Conservation (phyloP, 2,329 filamentous ascomycete species). For the Xylaria polymorpha region DNA sequence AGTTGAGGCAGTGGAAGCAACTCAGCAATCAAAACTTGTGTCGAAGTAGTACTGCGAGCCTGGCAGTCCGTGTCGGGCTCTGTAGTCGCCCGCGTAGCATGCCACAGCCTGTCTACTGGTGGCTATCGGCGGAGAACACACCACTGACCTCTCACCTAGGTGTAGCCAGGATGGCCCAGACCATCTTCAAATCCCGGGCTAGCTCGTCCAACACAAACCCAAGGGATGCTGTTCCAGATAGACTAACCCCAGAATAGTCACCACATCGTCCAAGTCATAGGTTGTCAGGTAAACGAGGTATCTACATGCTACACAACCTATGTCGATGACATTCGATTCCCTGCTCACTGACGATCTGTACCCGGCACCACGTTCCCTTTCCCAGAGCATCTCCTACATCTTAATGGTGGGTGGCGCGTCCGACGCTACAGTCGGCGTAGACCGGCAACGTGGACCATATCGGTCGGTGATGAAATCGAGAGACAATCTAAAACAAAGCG, state of each 20-base stretch:
- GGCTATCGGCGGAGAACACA: too few species aligned
- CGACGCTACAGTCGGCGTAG: neutral
- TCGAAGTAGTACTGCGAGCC: neutral
- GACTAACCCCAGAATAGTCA: neutral
- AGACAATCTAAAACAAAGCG: conserved; percentile 3
- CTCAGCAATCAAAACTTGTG: neutral
- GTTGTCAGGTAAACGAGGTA: neutral
- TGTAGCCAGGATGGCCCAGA: conserved; percentile 1
- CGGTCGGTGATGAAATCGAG: neutral
- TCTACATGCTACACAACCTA: neutral
- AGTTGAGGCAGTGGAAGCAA: neutral
- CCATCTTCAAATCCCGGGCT: neutral
- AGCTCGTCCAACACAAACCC: conserved; percentile 19
- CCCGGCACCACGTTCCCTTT: conserved; percentile 3
- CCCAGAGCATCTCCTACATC: neutral
- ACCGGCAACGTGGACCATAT: neutral
- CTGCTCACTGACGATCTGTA: conserved; percentile 4
- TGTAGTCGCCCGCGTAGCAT: neutral
- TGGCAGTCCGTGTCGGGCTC: neutral
- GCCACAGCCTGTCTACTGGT: neutral
- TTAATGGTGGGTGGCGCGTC: neutral
- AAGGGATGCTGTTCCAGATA: neutral
- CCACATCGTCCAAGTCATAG: conserved; percentile 6
- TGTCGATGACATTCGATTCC: neutral
- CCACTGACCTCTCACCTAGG: neutral